Conservation (phyloP, 1,284 basidiomycete genomes). For the Irpex rosettiformis region DNA sequence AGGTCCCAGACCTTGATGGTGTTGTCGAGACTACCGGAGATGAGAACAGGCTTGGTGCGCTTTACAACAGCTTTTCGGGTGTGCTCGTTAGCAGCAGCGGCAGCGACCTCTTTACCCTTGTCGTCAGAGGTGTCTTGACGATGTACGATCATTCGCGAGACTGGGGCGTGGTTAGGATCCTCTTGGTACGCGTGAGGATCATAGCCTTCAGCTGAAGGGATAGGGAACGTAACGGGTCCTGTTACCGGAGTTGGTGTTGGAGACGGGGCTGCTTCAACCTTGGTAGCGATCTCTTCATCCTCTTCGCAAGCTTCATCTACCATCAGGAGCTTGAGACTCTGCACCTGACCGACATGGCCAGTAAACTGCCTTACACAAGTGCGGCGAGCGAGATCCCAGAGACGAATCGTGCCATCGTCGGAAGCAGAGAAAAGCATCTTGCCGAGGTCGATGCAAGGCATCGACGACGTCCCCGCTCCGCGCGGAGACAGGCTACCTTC, state of each 20-base stretch:
- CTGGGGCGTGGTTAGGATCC: constrained; percentile 2
- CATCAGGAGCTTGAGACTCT: constrained; percentile 78
- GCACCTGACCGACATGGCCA: constrained; percentile 95
- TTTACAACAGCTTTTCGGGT: constrained; percentile 8
- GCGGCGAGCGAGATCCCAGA: constrained; percentile 88
- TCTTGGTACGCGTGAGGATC: constrained; percentile 11
- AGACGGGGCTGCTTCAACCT: constrained; percentile 7
- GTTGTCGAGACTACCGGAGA: constrained; percentile 93
- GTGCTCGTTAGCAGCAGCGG: constrained; percentile 6
- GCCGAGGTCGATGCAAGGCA: constrained; percentile 62
- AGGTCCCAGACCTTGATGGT: constrained; percentile 98
- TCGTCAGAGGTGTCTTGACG: constrained; percentile 4
- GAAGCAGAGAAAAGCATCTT: constrained; percentile 97
- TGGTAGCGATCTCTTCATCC: not conserved
- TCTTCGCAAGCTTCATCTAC: constrained; percentile 24
- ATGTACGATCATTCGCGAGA: constrained; percentile 14
- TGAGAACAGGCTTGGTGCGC: constrained; percentile 62
- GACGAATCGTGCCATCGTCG: constrained; percentile 89
- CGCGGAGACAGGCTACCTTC: constrained; percentile 5
- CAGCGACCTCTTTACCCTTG: constrained; percentile 6
- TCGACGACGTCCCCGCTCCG: constrained; percentile 23
- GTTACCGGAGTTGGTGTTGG: not conserved
- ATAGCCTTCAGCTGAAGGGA: constrained; percentile 2
- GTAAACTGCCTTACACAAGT: constrained; percentile 83
- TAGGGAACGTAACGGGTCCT: constrained; percentile 1